phyloP scores from a whole-genome alignment of 495 filamentous ascomycete genomes.

The Podospora tetraspora region DNA sequence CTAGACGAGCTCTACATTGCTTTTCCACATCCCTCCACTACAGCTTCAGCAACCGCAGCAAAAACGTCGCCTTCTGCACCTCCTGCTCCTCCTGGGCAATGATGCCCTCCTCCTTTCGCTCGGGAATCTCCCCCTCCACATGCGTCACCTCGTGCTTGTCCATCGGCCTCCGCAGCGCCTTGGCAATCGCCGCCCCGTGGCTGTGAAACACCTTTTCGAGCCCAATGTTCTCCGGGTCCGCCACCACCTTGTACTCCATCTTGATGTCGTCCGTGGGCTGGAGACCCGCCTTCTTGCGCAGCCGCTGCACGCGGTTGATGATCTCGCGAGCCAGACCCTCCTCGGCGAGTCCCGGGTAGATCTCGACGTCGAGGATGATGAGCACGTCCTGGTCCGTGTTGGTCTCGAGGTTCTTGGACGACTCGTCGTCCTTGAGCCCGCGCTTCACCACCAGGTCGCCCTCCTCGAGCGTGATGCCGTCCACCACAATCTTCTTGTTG shows the following conservation, averaged over 20 bases:
- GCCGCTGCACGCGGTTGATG: conserved; percentile 43
- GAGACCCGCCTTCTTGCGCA: conserved; percentile 43
- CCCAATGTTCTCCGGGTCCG: conserved; percentile 71
- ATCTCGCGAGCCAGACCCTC: conserved; percentile 43
- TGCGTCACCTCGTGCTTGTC: conserved; percentile 66
- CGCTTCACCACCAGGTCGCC: conserved; percentile 83
- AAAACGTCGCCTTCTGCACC: conserved; percentile 78
- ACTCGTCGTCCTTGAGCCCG: conserved; percentile 62
- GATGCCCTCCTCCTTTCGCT: conserved; percentile 51
- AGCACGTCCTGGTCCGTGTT: conserved; percentile 65
- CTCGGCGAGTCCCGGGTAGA: conserved; percentile 39
- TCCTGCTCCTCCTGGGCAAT: conserved; percentile 86
- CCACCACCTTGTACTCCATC: conserved; percentile 43
- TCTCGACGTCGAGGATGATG: conserved; percentile 38
- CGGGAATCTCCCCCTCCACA: conserved; percentile 57
- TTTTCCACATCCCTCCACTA: conserved; percentile 24
- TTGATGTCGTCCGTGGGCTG: conserved; percentile 42
- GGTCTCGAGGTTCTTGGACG: conserved; percentile 67
- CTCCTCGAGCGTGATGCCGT: conserved; percentile 72
- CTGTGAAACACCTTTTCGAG: conserved; percentile 67
- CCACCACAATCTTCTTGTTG: conserved; percentile 67
- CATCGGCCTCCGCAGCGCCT: conserved; percentile 72
- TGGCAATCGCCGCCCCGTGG: conserved; percentile 64
- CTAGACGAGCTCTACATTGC: neutral
- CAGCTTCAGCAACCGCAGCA: conserved; percentile 75